phyloP scores from a whole-genome alignment of 352 stramenopile genomes.

The Phytophthora pluvialis region DNA sequence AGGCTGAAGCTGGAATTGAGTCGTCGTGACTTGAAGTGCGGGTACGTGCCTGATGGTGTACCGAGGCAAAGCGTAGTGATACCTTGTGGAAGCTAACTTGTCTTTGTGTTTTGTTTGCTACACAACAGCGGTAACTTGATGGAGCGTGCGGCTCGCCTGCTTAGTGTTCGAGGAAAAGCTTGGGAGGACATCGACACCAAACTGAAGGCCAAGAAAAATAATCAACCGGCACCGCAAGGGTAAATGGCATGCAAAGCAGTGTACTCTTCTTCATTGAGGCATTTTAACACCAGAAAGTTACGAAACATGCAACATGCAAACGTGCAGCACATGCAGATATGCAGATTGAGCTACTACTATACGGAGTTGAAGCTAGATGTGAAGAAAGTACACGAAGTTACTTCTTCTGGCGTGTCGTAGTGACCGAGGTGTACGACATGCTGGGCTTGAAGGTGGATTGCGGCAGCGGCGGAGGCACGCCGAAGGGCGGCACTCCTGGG shows the following conservation, averaged over 20 bases:
- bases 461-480: constrained; percentile 37
- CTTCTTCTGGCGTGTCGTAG: constrained; percentile 68
- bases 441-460: constrained; percentile 77
- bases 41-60: constrained; percentile 53
- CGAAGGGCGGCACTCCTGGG: constrained; percentile 42
- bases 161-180: constrained; percentile 92
- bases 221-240: background rate
- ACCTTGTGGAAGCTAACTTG: constrained; percentile 4
- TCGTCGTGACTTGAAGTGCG: constrained; percentile 96
- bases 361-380: constrained; percentile 30
- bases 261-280: constrained; percentile 34
- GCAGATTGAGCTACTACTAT: constrained; percentile 39
- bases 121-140: constrained; percentile 82
- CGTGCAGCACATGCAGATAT: constrained; percentile 18
- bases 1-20: constrained; percentile 93
- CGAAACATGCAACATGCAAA: constrained; percentile 26
- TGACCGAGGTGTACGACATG: constrained; percentile 81
- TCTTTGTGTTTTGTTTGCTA: constrained; percentile 16
- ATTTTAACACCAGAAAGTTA: constrained; percentile 32
- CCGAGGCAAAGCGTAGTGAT: background rate
- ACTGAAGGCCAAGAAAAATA: constrained; percentile 64
- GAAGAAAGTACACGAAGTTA: constrained; percentile 30
- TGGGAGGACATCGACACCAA: constrained; percentile 91
- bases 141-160: constrained; percentile 92
- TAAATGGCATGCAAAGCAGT: constrained; percentile 13